A percentile compares a stretch with the other conserved stretches of the same genome.
phyloP scores from a whole-genome alignment of 2,329 filamentous ascomycete species.

The Colletotrichum viniferum region DNA sequence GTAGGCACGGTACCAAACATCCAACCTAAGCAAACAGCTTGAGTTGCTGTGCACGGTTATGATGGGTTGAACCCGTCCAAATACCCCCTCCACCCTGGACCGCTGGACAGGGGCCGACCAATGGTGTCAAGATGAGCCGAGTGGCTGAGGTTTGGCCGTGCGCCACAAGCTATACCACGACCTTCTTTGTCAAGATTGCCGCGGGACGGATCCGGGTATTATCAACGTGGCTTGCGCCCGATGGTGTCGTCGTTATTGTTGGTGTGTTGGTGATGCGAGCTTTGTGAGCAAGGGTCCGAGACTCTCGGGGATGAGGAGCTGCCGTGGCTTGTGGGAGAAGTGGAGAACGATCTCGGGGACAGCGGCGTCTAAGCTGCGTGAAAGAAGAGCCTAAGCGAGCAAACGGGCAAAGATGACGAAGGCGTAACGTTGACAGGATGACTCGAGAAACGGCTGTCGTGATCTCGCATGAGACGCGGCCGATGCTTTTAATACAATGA shows the following conservation, averaged over 20 bases:
- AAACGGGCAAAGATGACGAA: neutral
- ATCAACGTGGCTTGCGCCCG: neutral
- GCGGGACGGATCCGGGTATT: neutral
- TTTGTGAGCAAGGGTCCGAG: neutral
- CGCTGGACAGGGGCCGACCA: neutral
- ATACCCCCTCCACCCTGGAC: neutral
- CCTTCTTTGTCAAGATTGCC: neutral
- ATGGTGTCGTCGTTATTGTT: neutral
- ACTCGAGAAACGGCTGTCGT: neutral
- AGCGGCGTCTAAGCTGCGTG: neutral
- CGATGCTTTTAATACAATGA: neutral
- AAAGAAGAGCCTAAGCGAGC: neutral
- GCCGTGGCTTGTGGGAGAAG: neutral
- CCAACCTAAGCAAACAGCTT: neutral
- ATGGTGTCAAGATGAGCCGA: neutral
- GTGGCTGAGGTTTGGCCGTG: neutral
- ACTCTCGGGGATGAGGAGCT: neutral
- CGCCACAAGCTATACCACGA: neutral
- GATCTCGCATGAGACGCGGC: neutral
- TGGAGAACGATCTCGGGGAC: neutral
- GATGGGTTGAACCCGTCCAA: constrained; percentile 5
- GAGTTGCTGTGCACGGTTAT: neutral
- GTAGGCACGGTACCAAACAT: neutral
- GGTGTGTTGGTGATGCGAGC: neutral
- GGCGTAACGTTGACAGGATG: neutral